Evolutionary conservation across 108 stramenopile genomes (phyloP), one percentile per base, ranked within the genome.

Genomic region (Nitzschia putrida): DNA sequence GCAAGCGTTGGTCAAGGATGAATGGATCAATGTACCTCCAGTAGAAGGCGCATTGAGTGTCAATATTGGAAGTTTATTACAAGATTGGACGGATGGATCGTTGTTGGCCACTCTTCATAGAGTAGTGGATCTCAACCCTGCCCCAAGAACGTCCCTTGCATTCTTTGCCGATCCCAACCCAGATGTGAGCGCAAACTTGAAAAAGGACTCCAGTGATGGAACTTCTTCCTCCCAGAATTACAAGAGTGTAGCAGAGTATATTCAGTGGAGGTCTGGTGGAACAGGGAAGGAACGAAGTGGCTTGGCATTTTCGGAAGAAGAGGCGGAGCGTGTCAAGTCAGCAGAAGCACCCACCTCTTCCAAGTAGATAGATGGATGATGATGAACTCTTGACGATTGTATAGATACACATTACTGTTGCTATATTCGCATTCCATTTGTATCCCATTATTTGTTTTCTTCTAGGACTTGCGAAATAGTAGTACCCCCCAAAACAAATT

Each of bases 101-200:
- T 45, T 89, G 8, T 54, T 64, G 10, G 85, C 88, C 8, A 89
- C 88, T 21, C 60, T 89, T 29, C 88, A 89, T 71, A 68, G 88
- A 20, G 88, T 89, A 24, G 88, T 83, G n/a, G 84, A 81, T 14
- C 82, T 80, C 13, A 52, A 18, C 50, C 53, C n/a, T 20, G 42
- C 22, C 41, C 14, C 13, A 47, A 0, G 54, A 71, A 80, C 66
- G 37, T 85, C 84, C 16, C 61, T 89, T 18, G 88, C 88, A 3
- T 89, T 83, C 69, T 89, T 89, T 73, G 82, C 84, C 10, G 88
- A 89, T 77, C 88, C 88, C 22, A 75, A 89, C 49, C 16, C 20
- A 0, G 56, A 83, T 50, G 74, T 85, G 3, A 71, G 72, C 45
- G 64, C 66, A 23, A 57, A 64, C 5, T 23, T 80, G 22, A n/a